Evolutionary conservation across 805 yeast species (phyloP).

Genomic region (Zygoascus ofunaensis): DNA sequence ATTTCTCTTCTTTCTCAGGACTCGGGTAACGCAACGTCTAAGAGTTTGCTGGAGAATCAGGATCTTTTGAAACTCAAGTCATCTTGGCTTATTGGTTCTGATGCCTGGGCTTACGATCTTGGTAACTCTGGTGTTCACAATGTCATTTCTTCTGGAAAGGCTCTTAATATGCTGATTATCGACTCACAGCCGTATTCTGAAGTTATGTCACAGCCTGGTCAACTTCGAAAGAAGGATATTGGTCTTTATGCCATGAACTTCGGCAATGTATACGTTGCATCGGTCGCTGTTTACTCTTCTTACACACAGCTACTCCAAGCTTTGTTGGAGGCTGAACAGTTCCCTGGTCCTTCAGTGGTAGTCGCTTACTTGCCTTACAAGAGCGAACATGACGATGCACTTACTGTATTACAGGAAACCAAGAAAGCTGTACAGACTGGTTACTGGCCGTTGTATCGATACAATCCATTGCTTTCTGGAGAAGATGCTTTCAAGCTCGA

Average conservation of each 20-base stretch:
- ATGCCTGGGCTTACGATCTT: conserved; percentile 88
- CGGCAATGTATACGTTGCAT: conserved; percentile 83
- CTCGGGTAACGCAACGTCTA: conserved; percentile 31
- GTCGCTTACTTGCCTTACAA: conserved; percentile 80
- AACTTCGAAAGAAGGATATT: conserved; percentile 70
- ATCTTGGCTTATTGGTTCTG: conserved; percentile 87
- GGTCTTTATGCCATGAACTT: conserved; percentile 93
- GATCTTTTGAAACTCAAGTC: conserved; percentile 41
- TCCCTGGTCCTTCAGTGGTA: conserved; percentile 83
- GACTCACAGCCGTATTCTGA: conserved; percentile 69
- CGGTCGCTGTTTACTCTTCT: conserved; percentile 87
- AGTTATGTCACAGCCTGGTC: conserved; percentile 24
- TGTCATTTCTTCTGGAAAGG: conserved; percentile 62
- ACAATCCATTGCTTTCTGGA: conserved; percentile 51
- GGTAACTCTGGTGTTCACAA: conserved; percentile 90
- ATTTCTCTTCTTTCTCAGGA: conserved; percentile 26
- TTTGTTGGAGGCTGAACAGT: conserved; percentile 78
- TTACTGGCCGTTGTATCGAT: conserved; percentile 93
- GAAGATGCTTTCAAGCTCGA: conserved; percentile 63
- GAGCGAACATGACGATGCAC: conserved; percentile 50
- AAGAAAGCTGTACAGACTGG: conserved; percentile 87
- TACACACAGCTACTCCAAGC: conserved; percentile 90
- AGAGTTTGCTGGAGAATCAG: conserved; percentile 38
- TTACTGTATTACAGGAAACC: conserved; percentile 74
- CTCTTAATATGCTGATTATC: conserved; percentile 75